These are phyloP conservation scores for Bruguiera sexangula DNA, from an alignment of 345 rosid species.

Conservation along the genomic window DNA sequence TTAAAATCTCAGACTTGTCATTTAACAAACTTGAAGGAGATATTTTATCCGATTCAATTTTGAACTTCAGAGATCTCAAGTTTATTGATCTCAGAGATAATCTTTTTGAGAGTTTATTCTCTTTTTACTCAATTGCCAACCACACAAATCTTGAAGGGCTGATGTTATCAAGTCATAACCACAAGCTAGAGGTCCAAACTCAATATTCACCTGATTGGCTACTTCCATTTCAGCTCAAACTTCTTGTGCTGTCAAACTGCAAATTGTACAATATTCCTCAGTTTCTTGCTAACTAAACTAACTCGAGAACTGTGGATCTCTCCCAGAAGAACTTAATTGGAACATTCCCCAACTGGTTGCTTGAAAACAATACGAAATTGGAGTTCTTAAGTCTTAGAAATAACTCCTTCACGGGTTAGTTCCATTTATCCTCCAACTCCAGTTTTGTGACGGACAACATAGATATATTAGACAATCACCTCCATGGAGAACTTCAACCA, in stretches of 20 bases:
- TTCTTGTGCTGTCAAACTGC: background rate
- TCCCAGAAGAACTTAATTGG: too few relatives aligned
- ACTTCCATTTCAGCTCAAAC: background rate
- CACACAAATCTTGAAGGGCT: background rate
- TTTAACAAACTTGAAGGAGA: background rate
- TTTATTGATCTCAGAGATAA: background rate
- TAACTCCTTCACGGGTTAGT: too few relatives aligned
- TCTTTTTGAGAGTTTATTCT: background rate
- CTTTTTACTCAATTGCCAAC: background rate
- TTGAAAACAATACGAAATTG: background rate
- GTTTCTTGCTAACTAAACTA: background rate
- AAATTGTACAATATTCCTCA: background rate
- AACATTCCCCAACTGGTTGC: too few relatives aligned
- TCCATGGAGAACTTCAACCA: background rate
- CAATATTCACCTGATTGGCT: background rate
- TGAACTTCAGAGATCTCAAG: background rate
- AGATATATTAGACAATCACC: background rate
- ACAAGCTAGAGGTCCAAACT: background rate
- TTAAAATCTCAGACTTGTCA: background rate
- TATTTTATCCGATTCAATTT: background rate
- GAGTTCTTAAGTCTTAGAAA: background rate
- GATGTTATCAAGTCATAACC: background rate
- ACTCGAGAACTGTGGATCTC: too few relatives aligned
- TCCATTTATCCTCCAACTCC: too few relatives aligned
- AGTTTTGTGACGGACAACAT: too few relatives aligned